These are phyloP conservation scores for Tylopilus felleus DNA, from an alignment of 768 basidiomycete genomes.

Conservation along the genomic window DNA sequence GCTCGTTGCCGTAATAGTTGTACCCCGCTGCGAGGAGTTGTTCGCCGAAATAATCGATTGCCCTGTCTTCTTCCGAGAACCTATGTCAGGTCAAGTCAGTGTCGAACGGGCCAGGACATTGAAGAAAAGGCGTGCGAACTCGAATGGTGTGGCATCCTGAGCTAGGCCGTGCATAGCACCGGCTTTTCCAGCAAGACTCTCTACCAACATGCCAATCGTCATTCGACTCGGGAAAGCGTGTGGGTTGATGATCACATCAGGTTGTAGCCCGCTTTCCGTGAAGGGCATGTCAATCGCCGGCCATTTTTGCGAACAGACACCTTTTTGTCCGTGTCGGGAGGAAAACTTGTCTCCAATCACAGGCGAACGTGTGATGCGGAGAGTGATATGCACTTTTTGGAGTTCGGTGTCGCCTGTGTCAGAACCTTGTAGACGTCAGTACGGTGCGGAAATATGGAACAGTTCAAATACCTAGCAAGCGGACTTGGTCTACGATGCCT, in stretches of 20 bases:
- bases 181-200: constrained; percentile 99
- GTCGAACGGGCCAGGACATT: neutral
- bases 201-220: constrained; percentile 99
- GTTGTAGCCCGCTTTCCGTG: constrained; percentile 97
- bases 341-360: constrained; percentile 99
- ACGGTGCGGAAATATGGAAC: neutral
- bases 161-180: constrained; percentile 98
- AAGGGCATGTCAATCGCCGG: constrained; percentile 98
- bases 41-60: constrained; percentile 95
- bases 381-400: constrained; percentile 89
- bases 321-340: constrained; percentile 98
- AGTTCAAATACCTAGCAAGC: constrained; percentile 67
- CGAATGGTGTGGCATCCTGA: constrained; percentile 98
- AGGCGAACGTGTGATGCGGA: constrained; percentile 90
- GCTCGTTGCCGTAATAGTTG: constrained; percentile 99
- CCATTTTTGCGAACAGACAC: constrained; percentile 99
- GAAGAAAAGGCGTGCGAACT: constrained; percentile 47
- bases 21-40: constrained; percentile 92
- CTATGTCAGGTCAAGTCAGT: constrained; percentile 38
- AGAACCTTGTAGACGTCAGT: constrained; percentile 48
- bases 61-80: constrained; percentile 96
- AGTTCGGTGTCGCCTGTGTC: constrained; percentile 86
- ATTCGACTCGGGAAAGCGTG: constrained; percentile 99
- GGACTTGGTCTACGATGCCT: constrained; percentile 87
- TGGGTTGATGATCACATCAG: constrained; percentile 99